These are phyloP conservation scores for Hericium rajendrae DNA, from an alignment of 768 basidiomycete species.

Conservation along the genomic window DNA sequence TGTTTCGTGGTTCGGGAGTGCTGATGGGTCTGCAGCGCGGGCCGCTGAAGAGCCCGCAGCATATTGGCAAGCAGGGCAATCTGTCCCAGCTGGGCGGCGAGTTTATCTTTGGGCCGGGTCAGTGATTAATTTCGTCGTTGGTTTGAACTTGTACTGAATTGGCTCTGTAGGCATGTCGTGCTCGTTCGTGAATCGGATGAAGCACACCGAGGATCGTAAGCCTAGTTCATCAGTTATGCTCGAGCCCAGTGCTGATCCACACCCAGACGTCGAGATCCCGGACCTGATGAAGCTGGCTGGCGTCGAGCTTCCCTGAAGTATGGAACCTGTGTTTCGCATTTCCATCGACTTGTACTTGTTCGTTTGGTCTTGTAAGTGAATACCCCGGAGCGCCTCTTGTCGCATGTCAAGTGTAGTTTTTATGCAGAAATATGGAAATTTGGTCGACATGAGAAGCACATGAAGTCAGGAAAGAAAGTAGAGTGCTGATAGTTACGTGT, in stretches of 20 bases:
- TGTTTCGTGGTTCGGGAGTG: too few relatives aligned
- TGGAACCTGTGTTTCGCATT: too few relatives aligned
- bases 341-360: too few relatives aligned
- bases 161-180: slow-evolving; percentile 3
- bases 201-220: slow-evolving; percentile 13
- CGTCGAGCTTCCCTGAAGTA: not conserved
- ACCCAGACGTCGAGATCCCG: slow-evolving; percentile 8
- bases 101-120: slow-evolving; percentile 11
- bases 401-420: too few relatives aligned
- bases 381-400: too few relatives aligned
- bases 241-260: not conserved
- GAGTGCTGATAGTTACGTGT: too few relatives aligned
- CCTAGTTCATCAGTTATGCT: not conserved
- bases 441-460: too few relatives aligned
- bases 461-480: too few relatives aligned
- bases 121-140: not conserved
- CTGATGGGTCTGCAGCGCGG: slow-evolving; percentile 7
- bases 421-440: too few relatives aligned
- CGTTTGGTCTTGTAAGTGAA: too few relatives aligned
- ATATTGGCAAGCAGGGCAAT: slow-evolving; percentile 11
- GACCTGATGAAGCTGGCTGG: slow-evolving; percentile 8
- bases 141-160: not conserved
- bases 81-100: slow-evolving; percentile 12
- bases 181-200: slow-evolving; percentile 8
- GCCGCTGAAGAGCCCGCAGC: slow-evolving; percentile 7